Conservation (phyloP, 2,329 filamentous ascomycete species). For the Hymenoscyphus repandus region DNA sequence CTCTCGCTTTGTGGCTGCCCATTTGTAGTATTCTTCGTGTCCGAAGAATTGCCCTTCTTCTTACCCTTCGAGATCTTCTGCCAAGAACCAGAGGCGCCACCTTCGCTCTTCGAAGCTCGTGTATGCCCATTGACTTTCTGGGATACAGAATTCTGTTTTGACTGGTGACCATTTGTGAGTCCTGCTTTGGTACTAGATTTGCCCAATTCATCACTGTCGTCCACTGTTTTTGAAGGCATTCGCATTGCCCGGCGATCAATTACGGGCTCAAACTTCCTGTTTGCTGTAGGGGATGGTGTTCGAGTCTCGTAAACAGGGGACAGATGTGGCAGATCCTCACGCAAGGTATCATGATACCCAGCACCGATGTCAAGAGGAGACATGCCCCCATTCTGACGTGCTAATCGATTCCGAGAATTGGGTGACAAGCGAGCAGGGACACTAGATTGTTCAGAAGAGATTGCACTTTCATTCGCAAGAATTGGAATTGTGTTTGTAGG, state of each 20-base stretch:
- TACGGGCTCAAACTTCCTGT: slow-evolving; percentile 46
- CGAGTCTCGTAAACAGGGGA: slow-evolving; percentile 71
- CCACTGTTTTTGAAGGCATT: slow-evolving; percentile 6
- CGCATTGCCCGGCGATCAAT: slow-evolving; percentile 15
- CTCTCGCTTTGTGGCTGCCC: slow-evolving; percentile 44
- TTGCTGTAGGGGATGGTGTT: slow-evolving; percentile 63
- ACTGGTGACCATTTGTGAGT: slow-evolving; percentile 34
- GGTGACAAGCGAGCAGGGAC: slow-evolving; percentile 22
- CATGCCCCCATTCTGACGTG: slow-evolving; percentile 28
- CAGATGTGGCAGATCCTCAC: slow-evolving; percentile 40
- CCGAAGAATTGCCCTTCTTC: slow-evolving; percentile 41
- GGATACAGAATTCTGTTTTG: slow-evolving; percentile 14
- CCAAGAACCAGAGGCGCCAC: slow-evolving; percentile 43
- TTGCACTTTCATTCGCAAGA: slow-evolving; percentile 14
- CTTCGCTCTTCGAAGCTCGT: slow-evolving; percentile 50
- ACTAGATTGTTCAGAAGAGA: slow-evolving; percentile 17
- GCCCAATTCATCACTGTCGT: slow-evolving; percentile 15
- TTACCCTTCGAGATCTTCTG: slow-evolving; percentile 54
- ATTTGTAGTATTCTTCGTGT: slow-evolving; percentile 43
- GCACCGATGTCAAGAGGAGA: slow-evolving; percentile 29
- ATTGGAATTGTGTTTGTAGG: slow-evolving; percentile 6
- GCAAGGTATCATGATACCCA: slow-evolving; percentile 21
- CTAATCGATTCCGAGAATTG: slow-evolving; percentile 20
- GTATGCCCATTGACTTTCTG: slow-evolving; percentile 48
- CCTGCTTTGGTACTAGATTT: slow-evolving; percentile 7